phyloP scores from a whole-genome alignment of 768 basidiomycete species.

The Kwoniella sp. region DNA sequence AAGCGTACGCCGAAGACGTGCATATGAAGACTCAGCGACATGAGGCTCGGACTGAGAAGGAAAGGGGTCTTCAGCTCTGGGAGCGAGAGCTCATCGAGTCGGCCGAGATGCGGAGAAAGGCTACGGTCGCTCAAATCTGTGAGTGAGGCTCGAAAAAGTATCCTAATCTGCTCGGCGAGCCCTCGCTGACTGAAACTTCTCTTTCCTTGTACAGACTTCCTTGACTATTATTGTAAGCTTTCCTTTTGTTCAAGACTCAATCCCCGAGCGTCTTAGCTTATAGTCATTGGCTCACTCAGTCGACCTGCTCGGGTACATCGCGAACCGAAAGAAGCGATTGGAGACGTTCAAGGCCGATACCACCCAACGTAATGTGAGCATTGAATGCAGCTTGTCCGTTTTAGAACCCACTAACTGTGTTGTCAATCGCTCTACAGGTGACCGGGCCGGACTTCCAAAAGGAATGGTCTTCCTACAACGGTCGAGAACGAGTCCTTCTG shows the following conservation, averaged over 20 bases:
- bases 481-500: slow-evolving; percentile 89
- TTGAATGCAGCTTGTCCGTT: slow-evolving; percentile 50
- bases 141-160: slow-evolving; percentile 25
- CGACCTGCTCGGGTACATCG: slow-evolving; percentile 85
- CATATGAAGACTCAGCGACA: slow-evolving; percentile 52
- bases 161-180: background rate
- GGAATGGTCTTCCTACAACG: slow-evolving; percentile 91
- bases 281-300: slow-evolving; percentile 53
- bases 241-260: background rate
- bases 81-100: slow-evolving; percentile 82
- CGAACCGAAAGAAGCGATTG: slow-evolving; percentile 80
- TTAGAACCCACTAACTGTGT: slow-evolving; percentile 3
- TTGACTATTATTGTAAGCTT: slow-evolving; percentile 82
- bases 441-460: slow-evolving; percentile 58
- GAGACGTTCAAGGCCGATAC: slow-evolving; percentile 82
- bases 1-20: slow-evolving; percentile 45
- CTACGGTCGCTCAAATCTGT: slow-evolving; percentile 97
- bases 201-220: slow-evolving; percentile 64
- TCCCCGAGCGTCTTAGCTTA: background rate
- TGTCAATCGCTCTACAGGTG: slow-evolving; percentile 31
- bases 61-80: slow-evolving; percentile 64
- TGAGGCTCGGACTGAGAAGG: slow-evolving; percentile 39
- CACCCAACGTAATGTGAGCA: slow-evolving; percentile 61
- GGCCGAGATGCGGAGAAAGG: slow-evolving; percentile 87
- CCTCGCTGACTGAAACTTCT: background rate